A percentile compares a stretch with the other conserved stretches of the same genome.
These are phyloP conservation scores for Gaeumannomyces sp. DNA, from an alignment of 2,329 filamentous ascomycete species.

Conservation along the genomic window DNA sequence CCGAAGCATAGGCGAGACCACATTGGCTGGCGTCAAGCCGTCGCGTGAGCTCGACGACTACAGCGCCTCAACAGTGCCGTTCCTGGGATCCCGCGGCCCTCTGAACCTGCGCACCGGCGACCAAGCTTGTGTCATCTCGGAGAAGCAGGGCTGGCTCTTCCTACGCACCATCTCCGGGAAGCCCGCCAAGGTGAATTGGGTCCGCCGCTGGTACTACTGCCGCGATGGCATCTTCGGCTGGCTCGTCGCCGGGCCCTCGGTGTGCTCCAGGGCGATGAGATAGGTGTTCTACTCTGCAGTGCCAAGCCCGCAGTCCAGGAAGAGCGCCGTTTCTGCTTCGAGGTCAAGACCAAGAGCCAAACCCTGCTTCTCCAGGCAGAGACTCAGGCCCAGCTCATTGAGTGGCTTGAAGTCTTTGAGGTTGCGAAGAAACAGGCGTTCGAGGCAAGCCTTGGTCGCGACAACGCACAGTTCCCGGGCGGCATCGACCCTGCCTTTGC, in stretches of 20 bases:
- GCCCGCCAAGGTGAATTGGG: slow-evolving; percentile 83
- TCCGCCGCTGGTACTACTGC: slow-evolving; percentile 90
- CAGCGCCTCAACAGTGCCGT: slow-evolving; percentile 81
- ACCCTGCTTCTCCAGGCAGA: slow-evolving; percentile 88
- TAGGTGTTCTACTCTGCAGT: slow-evolving; percentile 89
- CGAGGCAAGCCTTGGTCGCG: slow-evolving; percentile 59
- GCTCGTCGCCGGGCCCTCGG: slow-evolving; percentile 75
- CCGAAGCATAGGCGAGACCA: slow-evolving; percentile 73
- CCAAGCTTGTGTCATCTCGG: slow-evolving; percentile 46
- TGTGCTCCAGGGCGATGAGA: slow-evolving; percentile 93
- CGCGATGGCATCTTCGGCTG: slow-evolving; percentile 95
- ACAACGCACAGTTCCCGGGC: slow-evolving; percentile 39
- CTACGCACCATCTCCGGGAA: slow-evolving; percentile 77
- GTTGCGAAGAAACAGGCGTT: slow-evolving; percentile 89
- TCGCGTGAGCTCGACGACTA: slow-evolving; percentile 93
- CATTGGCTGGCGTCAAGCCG: slow-evolving; percentile 65
- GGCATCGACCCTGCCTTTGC: slow-evolving; percentile 74
- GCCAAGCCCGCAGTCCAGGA: slow-evolving; percentile 86
- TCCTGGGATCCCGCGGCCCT: slow-evolving; percentile 65
- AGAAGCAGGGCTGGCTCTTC: slow-evolving; percentile 96
- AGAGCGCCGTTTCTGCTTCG: slow-evolving; percentile 93
- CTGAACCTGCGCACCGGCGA: slow-evolving; percentile 54
- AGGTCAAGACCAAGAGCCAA: slow-evolving; percentile 95
- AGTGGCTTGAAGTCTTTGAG: slow-evolving; percentile 92
- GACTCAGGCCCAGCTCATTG: slow-evolving; percentile 83